A percentile compares a stretch with the other conserved stretches of the same genome.
These are phyloP conservation scores for Tremella mesenterica DNA, from an alignment of 768 basidiomycete species.

Conservation along the genomic window DNA sequence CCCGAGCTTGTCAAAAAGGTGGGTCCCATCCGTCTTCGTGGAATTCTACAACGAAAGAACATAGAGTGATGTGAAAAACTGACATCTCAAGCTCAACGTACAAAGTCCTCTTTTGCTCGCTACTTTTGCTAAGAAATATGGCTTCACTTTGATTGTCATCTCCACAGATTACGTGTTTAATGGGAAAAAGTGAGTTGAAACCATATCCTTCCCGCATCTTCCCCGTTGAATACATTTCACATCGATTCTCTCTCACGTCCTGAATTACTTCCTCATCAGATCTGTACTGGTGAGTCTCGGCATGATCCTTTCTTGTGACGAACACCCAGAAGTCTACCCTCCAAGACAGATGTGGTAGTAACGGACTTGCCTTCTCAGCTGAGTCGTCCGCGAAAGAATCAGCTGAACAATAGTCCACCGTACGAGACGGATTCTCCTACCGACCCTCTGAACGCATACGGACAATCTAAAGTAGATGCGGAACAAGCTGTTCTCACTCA, in stretches of 20 bases:
- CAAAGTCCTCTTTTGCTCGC: conserved; percentile 67
- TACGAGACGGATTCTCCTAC: conserved; percentile 65
- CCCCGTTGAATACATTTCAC: not conserved
- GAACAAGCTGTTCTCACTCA: conserved; percentile 63
- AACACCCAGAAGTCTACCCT: too few relatives aligned
- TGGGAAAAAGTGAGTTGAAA: conserved; percentile 52
- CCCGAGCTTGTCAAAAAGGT: conserved; percentile 62
- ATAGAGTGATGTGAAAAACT: not conserved
- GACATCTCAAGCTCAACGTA: conserved; percentile 61
- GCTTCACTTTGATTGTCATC: conserved; percentile 75
- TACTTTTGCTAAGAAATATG: conserved; percentile 54
- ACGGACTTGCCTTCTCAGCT: too few relatives aligned
- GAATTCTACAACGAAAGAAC: not conserved
- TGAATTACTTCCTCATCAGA: not conserved
- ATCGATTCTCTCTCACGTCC: not conserved
- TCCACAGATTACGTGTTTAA: conserved; percentile 99
- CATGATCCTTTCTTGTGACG: too few relatives aligned
- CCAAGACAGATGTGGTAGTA: not conserved
- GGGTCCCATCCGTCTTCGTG: conserved; percentile 12
- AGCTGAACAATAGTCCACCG: conserved; percentile 53
- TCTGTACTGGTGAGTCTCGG: too few relatives aligned
- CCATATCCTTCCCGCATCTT: not conserved
- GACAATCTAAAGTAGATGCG: conserved; percentile 74
- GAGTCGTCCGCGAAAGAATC: too few relatives aligned
- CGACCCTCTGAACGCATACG: conserved; percentile 84